Evolutionary conservation across 1,139 yeast genomes (phyloP).

Genomic region (Zygotorulaspora mrakii): DNA sequence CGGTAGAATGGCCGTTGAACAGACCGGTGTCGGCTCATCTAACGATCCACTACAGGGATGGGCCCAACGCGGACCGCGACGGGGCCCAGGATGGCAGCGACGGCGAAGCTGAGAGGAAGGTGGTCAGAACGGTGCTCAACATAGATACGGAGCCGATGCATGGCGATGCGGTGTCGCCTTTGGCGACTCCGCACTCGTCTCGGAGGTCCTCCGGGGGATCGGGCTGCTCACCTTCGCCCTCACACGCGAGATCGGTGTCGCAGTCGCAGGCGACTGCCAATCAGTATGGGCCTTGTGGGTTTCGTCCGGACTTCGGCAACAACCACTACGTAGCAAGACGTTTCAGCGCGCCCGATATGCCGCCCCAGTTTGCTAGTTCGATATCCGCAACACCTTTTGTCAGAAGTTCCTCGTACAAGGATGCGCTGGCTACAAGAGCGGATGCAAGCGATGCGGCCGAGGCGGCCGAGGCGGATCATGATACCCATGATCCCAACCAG

Average conservation of each 20-base stretch:
- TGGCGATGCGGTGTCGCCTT: constrained; percentile 4
- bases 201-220: constrained; percentile 6
- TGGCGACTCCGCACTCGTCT: constrained; percentile 5
- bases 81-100: neutral
- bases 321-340: constrained; percentile 10
- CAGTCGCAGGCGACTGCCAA: constrained; percentile 4
- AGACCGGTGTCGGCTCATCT: constrained; percentile 17
- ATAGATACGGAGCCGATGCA: constrained; percentile 10
- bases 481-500: constrained; percentile 21
- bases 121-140: constrained; percentile 13
- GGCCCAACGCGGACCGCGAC: constrained; percentile 1
- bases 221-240: too few species aligned
- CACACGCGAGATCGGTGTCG: too few species aligned
- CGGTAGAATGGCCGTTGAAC: constrained; percentile 13
- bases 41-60: constrained; percentile 12
- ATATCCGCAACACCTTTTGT: constrained; percentile 1
- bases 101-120: constrained; percentile 1
- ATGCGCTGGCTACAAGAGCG: neutral
- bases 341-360: constrained; percentile 13
- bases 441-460: neutral
- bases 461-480: neutral
- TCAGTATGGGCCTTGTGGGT: constrained; percentile 1
- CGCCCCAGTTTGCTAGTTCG: too few species aligned
- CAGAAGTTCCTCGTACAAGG: neutral
- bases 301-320: constrained; percentile 3